Base-by-base conservation (phyloP, 1,139 yeast species). In the Candida neerlandica region DNA sequence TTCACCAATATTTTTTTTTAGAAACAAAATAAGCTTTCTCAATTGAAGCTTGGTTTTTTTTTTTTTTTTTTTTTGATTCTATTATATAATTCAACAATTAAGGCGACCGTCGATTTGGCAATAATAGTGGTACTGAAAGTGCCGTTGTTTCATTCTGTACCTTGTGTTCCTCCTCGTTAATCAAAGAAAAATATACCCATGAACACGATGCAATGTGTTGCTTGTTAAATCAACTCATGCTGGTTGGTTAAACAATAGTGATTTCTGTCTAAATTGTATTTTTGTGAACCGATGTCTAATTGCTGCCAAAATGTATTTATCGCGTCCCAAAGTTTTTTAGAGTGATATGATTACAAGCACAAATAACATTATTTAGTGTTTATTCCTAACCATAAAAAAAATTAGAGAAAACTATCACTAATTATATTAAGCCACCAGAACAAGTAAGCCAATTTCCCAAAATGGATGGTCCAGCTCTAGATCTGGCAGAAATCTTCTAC, bases 381-480 rank as follows among this genome's bases (percentile, higher is more conserved):
- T 23, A 23, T 6, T 23, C 27, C 27, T 10, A 23, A 10, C 9
- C 27, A 23, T 7, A 23, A 23, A 23, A 23, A 23, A 30, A 30
- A 30, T 10, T 32, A 9, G 6, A 6, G 16, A n/a, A 32, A 14
- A 32, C 34, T 11, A n/a, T 7, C 16, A 32, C 34, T n/a, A n/a
- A 32, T 9, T 11, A 12, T 11, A 6, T 11, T 11, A 32, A 35
- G 40, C 14, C 12, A 4, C 21, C 26, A 18, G 32, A 32, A 15
- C n/a, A 30, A 6, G 37, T 19, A 41, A 14, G 10, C 6, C 7
- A 12, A 16, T 32, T 41, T 32, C 44, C 44, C 29, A 32, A 41
- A 32, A 19, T 14, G 34, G 44, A 41, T n/a, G 38, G 32, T 30
- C 44, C 44, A 41, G 44, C 44, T 15, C 16, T 30, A 32, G 19